phyloP scores from a whole-genome alignment of 306 rosid species.

The Hippophae tibetana region DNA sequence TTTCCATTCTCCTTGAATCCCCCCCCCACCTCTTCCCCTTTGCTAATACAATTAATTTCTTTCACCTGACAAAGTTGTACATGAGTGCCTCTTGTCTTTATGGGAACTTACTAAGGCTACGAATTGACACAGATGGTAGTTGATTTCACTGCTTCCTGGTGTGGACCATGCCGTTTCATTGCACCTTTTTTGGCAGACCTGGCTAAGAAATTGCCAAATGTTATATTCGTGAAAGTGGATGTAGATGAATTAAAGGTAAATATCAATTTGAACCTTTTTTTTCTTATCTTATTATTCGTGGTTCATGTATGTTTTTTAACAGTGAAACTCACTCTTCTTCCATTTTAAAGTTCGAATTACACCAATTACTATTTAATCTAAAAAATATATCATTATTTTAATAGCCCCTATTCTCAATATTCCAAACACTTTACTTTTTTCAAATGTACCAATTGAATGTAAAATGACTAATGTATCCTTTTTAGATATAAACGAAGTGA shows the following conservation, averaged over 20 bases:
- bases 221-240: conserved; percentile 70
- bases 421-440: too few species aligned
- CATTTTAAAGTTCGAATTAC: too few species aligned
- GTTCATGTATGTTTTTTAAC: too few species aligned
- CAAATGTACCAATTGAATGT: too few species aligned
- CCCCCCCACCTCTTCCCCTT: too few species aligned
- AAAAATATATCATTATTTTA: background rate
- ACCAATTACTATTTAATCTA: too few species aligned
- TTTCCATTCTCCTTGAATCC: too few species aligned
- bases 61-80: background rate
- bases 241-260: conserved; percentile 83
- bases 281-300: background rate
- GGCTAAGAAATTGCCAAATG: conserved; percentile 52
- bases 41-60: background rate
- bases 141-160: conserved; percentile 95
- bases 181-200: conserved; percentile 64
- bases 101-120: background rate
- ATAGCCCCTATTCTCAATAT: too few species aligned
- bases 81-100: background rate
- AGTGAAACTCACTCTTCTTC: too few species aligned
- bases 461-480: too few species aligned
- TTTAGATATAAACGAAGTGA: too few species aligned
- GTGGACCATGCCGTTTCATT: conserved; percentile 91
- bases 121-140: conserved; percentile 48
- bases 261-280: background rate